Conservation (phyloP, 1,139 yeast genomes). For the Candida neerlandica region DNA sequence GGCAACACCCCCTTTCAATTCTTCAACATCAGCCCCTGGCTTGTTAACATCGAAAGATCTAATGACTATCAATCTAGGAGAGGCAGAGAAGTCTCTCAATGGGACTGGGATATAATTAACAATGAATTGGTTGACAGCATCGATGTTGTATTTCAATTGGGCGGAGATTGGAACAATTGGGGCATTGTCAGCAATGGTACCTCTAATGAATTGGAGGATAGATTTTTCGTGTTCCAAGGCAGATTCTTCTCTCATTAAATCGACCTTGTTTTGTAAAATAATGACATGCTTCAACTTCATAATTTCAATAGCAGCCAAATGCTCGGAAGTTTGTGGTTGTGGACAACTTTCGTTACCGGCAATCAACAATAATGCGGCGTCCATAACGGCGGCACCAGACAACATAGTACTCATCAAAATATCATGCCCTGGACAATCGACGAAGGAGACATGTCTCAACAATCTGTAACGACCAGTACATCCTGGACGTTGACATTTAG, state of each 20-base stretch:
- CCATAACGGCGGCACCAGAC: slow-evolving; percentile 99
- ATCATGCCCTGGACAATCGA: slow-evolving; percentile 99
- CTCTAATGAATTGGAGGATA: slow-evolving; percentile 88
- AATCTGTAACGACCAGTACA: slow-evolving; percentile 83
- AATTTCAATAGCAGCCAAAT: slow-evolving; percentile 98
- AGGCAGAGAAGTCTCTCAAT: slow-evolving; percentile 87
- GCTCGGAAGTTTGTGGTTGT: slow-evolving; percentile 99
- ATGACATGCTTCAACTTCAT: slow-evolving; percentile 98
- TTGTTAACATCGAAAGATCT: slow-evolving; percentile 98
- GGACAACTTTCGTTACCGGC: slow-evolving; percentile 99
- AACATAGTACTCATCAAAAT: slow-evolving; percentile 99
- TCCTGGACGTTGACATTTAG: slow-evolving; percentile 86
- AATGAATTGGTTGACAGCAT: slow-evolving; percentile 96
- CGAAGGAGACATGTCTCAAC: slow-evolving; percentile 96
- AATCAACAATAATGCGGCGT: slow-evolving; percentile 91
- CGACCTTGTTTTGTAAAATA: slow-evolving; percentile 96
- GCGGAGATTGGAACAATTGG: slow-evolving; percentile 99
- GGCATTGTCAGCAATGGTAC: slow-evolving; percentile 98
- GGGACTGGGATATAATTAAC: slow-evolving; percentile 97
- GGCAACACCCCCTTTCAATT: slow-evolving; percentile 99
- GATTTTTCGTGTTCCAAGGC: slow-evolving; percentile 96
- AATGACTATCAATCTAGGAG: slow-evolving; percentile 94
- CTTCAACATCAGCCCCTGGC: slow-evolving; percentile 98
- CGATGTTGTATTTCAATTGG: slow-evolving; percentile 96
- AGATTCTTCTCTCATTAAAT: slow-evolving; percentile 95